Base-by-base conservation (phyloP, 495 filamentous ascomycete genomes). In the Evansstolkia leycettana region DNA sequence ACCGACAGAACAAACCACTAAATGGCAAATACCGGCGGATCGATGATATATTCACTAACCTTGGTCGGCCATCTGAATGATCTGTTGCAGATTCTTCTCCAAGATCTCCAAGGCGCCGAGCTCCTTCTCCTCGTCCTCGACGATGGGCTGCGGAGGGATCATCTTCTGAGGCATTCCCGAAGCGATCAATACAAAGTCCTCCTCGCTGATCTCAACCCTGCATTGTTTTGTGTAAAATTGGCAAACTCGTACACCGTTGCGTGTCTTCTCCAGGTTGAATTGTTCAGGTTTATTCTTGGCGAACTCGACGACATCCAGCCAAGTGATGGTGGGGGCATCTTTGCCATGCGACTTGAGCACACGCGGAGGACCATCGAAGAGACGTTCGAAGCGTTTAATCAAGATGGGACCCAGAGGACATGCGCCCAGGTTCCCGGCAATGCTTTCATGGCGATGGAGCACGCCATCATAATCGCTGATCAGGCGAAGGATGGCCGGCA, bases 301-400 rank as follows among this genome's bases (percentile, higher is more conserved):
- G 60, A 87, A 90, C 38, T 82, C 78, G 34, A 89, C 80, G 28
- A 93, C 76, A 43, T 92, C 85, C 25, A 87, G 62, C 85, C 85
- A 93, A 11, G 73, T 77, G 34, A 87, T 66, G 9, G 62, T 70
- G 2, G 72, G 57, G 14, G 71, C 62, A 26, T 80, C 76, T 41
- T 78, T 78, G 36, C 70, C 72, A 48, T 78, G 70, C 24, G 70
- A 64, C 29, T 73, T 79, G 25, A 80, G 66, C 5, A 84, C 75
- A 18, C 67, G 72, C 35, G 85, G 84, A 14, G 78, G 73, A 0
- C 82, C 84, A 40, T 90, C 85, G 45, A 93, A 92, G 8, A 87
- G 61, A 25, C 82, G 72, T 57, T 92, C 84, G 54, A 92, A 85
- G 23, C 82, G 78, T 57, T 86, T 83, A 36, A 90, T 74, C 34